Percentiles rank a stretch among this genome's conserved stretches.
Evolutionary conservation across 2,329 filamentous ascomycete genomes (phyloP).

Genomic region (Cercospora janseana): DNA sequence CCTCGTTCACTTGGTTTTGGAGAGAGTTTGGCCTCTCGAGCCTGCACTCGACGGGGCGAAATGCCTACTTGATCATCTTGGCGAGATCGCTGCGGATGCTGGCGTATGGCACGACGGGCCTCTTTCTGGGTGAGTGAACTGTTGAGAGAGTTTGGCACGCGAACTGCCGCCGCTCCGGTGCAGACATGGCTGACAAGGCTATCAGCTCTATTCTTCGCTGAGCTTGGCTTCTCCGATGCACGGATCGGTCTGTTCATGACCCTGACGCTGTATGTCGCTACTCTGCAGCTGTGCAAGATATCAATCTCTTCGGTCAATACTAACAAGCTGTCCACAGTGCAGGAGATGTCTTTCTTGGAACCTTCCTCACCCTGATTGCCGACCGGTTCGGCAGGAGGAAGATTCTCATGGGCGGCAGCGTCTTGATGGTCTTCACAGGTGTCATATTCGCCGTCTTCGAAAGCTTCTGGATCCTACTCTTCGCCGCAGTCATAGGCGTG

Average conservation of each 20-base stretch:
- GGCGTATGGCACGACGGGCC: constrained; percentile 34
- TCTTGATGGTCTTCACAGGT: constrained; percentile 36
- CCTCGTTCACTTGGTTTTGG: constrained; percentile 35
- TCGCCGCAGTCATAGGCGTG: constrained; percentile 37
- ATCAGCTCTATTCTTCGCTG: constrained; percentile 37
- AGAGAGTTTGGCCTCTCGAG: constrained; percentile 36
- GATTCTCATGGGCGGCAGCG: constrained; percentile 33
- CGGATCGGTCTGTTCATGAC: constrained; percentile 40
- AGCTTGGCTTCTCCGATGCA: constrained; percentile 35
- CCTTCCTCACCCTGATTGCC: constrained; percentile 36
- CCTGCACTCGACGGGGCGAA: constrained; percentile 37
- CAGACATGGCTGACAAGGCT: background rate
- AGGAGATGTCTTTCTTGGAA: constrained; percentile 39
- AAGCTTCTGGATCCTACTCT: constrained; percentile 38
- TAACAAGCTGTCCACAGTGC: constrained; percentile 21
- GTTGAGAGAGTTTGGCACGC: background rate
- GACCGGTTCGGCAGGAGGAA: constrained; percentile 37
- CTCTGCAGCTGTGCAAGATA: background rate
- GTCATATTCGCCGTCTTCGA: constrained; percentile 33
- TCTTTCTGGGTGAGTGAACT: constrained; percentile 31
- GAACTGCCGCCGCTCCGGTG: background rate
- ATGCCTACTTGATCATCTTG: constrained; percentile 57
- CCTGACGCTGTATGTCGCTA: constrained; percentile 23
- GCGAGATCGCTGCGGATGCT: constrained; percentile 43
- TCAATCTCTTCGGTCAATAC: no score